These are phyloP conservation scores for Chlorella sp. DNA, from an alignment of 139 green algal species.

Conservation along the genomic window DNA sequence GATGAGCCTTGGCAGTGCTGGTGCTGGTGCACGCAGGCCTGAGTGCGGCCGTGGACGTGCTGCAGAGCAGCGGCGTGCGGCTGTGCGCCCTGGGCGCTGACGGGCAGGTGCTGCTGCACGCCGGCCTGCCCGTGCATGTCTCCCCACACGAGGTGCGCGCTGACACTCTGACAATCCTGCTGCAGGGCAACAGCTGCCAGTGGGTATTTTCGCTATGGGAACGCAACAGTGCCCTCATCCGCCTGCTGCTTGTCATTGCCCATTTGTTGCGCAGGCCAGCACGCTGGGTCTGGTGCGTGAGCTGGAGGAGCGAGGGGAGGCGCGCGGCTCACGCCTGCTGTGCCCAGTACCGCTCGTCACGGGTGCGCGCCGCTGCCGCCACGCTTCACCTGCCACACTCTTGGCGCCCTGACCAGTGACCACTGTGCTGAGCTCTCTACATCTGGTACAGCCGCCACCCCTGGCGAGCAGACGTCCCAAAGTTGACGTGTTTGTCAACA, in stretches of 20 bases:
- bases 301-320: constrained; percentile 33
- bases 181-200: too few species aligned
- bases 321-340: constrained; percentile 40
- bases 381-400: too few species aligned
- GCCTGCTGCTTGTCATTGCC: not conserved
- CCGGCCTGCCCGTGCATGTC: constrained; percentile 29
- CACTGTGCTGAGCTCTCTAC: too few species aligned
- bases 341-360: constrained; percentile 63
- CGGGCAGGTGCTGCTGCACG: constrained; percentile 16
- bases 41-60: not conserved
- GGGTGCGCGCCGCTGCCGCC: too few species aligned
- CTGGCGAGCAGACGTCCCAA: too few species aligned
- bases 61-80: constrained; percentile 10
- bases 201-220: too few species aligned
- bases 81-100: constrained; percentile 37
- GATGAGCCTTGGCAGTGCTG: too few species aligned
- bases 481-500: not conserved
- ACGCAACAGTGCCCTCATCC: too few species aligned
- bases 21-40: too few species aligned
- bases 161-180: too few species aligned
- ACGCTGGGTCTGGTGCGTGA: constrained; percentile 62
- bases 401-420: too few species aligned
- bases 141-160: constrained; percentile 27
- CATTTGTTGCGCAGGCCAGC: constrained; percentile 47
- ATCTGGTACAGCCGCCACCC: too few species aligned